A percentile compares a stretch with the other conserved stretches of the same genome.
Conservation (phyloP, 1,284 basidiomycete species). For the Naganishia cerealis region DNA sequence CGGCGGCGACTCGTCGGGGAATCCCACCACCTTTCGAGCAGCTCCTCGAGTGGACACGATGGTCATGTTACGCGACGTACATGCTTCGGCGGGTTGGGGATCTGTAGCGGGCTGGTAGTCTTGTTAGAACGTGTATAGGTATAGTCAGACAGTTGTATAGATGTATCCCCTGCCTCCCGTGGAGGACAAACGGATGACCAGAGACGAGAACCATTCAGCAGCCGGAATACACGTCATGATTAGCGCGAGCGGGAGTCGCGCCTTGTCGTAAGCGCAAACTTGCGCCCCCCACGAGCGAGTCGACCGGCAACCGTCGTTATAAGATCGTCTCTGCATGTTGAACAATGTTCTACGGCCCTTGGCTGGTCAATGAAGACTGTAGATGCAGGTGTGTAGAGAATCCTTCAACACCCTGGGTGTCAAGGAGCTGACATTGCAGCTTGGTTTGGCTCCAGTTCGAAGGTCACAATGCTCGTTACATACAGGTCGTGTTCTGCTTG, state of each 20-base stretch:
- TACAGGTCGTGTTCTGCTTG: slow-evolving; percentile 35
- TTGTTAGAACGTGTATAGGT: too few species aligned
- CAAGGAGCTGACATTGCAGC: background rate
- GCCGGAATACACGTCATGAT: slow-evolving; percentile 17
- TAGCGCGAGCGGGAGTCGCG: background rate
- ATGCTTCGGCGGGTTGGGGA: too few species aligned
- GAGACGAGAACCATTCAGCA: background rate
- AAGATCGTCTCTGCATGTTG: slow-evolving; percentile 18
- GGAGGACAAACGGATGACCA: too few species aligned
- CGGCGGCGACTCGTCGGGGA: too few species aligned
- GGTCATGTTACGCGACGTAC: too few species aligned
- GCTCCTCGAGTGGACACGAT: too few species aligned
- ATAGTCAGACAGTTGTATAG: too few species aligned
- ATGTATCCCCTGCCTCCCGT: too few species aligned
- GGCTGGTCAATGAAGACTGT: slow-evolving; percentile 12
- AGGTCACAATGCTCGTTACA: slow-evolving; percentile 55
- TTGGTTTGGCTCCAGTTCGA: slow-evolving; percentile 42
- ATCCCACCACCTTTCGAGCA: too few species aligned
- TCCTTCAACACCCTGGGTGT: background rate
- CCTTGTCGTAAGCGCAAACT: slow-evolving; percentile 12
- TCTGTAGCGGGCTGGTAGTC: too few species aligned
- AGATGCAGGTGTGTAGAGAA: slow-evolving; percentile 15
- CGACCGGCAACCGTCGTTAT: slow-evolving; percentile 12
- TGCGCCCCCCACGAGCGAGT: background rate
- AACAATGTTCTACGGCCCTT: slow-evolving; percentile 10